A percentile compares a stretch with the other conserved stretches of the same genome.
These are phyloP conservation scores for Lactarius quietus DNA, from an alignment of 768 basidiomycete genomes.

Conservation along the genomic window DNA sequence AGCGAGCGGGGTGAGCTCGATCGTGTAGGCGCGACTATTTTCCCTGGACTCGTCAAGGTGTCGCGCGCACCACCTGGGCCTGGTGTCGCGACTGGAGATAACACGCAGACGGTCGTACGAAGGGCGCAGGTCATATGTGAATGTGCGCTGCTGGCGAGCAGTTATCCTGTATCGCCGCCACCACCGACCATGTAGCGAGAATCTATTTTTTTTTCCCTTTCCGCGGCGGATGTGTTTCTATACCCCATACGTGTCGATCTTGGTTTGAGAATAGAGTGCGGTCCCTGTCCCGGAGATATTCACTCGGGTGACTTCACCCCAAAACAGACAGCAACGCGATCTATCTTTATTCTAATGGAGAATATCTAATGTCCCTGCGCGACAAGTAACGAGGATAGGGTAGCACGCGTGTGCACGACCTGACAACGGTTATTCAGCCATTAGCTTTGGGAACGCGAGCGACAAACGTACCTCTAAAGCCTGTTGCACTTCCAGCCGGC, in stretches of 20 bases:
- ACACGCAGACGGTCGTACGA: constrained; percentile 68
- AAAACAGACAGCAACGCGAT: neutral
- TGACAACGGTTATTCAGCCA: constrained; percentile 33
- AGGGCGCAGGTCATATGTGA: constrained; percentile 86
- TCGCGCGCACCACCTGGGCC: constrained; percentile 40
- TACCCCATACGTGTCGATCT: neutral
- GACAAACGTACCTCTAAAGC: constrained; percentile 54
- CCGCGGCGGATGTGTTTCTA: neutral
- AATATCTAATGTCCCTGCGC: constrained; percentile 36
- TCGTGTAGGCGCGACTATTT: constrained; percentile 78
- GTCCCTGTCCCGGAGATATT: neutral
- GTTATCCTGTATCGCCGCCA: constrained; percentile 10
- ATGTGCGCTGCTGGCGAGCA: constrained; percentile 54
- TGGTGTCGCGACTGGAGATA: constrained; percentile 42
- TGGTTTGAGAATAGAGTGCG: neutral
- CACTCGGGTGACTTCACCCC: neutral
- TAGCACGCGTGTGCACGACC: constrained; percentile 84
- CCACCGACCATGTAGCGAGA: neutral
- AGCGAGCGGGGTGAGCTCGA: constrained; percentile 73
- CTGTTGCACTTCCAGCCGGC: too few species aligned
- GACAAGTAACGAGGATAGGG: constrained; percentile 73
- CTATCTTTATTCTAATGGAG: constrained; percentile 10
- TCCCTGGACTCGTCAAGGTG: constrained; percentile 86
- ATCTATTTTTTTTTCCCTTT: neutral
- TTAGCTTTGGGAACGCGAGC: constrained; percentile 6